Evolutionary conservation across 2,329 filamentous ascomycete genomes (phyloP), one percentile per base, ranked within the genome.

Genomic region (Colletotrichum sp.): DNA sequence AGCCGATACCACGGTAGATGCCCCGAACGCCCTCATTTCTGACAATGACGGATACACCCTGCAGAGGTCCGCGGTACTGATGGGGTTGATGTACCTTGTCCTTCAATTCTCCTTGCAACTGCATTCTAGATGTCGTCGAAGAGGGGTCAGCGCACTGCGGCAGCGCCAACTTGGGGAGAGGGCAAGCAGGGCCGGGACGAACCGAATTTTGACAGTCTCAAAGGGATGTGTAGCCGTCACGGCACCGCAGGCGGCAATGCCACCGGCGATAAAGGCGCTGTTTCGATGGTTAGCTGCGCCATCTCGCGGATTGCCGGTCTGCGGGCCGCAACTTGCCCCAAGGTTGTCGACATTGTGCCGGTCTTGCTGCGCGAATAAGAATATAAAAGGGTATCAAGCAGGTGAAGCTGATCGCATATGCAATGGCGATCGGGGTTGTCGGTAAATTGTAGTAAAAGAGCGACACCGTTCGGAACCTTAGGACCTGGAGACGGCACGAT

Each of bases 121-220:
- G 97, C 91, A 99, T 93, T 81, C 95, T 96, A 84, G 25, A 76
- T 27, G 55, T 48, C 18, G 58, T 65, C 71, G 34, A 18, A 69
- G 12, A 32, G 32, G 43, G 55, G 67, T 71, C 71, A 75, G 68
- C 64, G 66, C 52, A 43, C 8, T 74, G 62, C 64, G 75, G 78
- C 71, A 79, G 69, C 74, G 61, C 36, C 66, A 36, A 56, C 61
- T 30, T 68, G n/a, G 48, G 16, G 16, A 32, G 13, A 48, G 43
- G 18, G 25, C 64, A 55, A 71, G 61, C 55, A 43, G 22, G 61
- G 58, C 32, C 52, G 18, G 58, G 83, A 79, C 89, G 83, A 89
- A 96, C 94, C 96, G 94, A 83, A 98, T 98, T 91, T 99, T 99
- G 84, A 99, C 96, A 15, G 96, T 98, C 87, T 99, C 97, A 87